Evolutionary conservation across 2,329 filamentous ascomycete genomes (phyloP), one percentile per base, ranked within the genome.

Genomic region (Penicillium brasilianum): DNA sequence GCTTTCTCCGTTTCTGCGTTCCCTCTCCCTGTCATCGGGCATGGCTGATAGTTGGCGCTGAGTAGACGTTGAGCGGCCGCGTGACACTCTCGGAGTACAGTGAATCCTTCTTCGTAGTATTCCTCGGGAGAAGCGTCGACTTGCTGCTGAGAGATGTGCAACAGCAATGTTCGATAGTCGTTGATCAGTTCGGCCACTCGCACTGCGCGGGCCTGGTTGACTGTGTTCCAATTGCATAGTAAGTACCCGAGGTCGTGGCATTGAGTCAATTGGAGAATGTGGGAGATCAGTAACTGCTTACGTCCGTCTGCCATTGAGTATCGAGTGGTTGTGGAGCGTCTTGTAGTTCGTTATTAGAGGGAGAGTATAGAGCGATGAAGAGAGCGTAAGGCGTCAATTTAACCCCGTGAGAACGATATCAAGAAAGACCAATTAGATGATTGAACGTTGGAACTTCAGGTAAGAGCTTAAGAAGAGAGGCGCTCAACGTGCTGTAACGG

Each of bases 151-250:
- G 82, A 80, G 59, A 88, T 85, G 71, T 87, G 85, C 63, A 83
- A 74, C 65, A 88, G 84, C 4, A 88, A 76, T 58, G 84, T 86
- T 56, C 86, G 84, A 71, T 86, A 89, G 76, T 89, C 87, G 64
- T 83, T 83, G 78, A 89, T 86, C 71, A 89, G 82, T 74, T 89
- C 87, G 50, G 85, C 80, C 66, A 89, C 77, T 67, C 87, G 83
- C 73, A 88, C 79, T 53, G 87, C 86, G 70, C 87, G 84, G 60
- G 85, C 85, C 72, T 88, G 82, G 71, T 89, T 89, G 68, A 87
- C 87, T 89, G 72, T 60, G 46, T n/a, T 30, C 18, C 22, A 48
- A 59, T 66, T 48, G 65, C 46, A 60, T 53, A 2, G 16, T 53
- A 8, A 50, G 34, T 25, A 54, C 25, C 22, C 39, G 37, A 34